Percentiles rank a stretch among this genome's conserved stretches.
These are phyloP conservation scores for Oxytropis ochrocephala DNA, from an alignment of 306 rosid genomes.

Conservation along the genomic window DNA sequence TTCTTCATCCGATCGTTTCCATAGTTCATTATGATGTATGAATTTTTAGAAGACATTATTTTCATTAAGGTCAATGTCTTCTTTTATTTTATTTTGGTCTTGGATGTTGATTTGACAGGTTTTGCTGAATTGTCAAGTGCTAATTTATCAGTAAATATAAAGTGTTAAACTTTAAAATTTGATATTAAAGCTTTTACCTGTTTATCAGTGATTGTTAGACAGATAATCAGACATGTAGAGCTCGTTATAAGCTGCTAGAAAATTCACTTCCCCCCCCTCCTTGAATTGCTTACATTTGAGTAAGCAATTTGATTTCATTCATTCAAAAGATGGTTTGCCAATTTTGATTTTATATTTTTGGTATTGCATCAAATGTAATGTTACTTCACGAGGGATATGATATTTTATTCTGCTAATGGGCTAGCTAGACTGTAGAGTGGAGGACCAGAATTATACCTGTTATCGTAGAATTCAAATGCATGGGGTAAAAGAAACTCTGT, in stretches of 20 bases:
- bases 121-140: neutral
- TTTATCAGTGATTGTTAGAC: neutral
- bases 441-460: no score
- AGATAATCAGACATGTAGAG: neutral
- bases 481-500: no score
- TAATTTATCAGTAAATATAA: neutral
- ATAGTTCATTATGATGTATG: neutral
- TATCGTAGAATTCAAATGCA: no score
- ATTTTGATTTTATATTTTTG: neutral
- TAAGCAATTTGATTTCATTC: neutral
- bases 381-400: no score
- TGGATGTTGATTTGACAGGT: neutral
- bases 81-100: neutral
- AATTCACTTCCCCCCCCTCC: neutral
- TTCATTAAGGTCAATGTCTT: neutral
- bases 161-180: neutral
- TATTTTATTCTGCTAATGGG: no score
- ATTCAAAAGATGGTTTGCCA: neutral
- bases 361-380: slow-evolving; percentile 2
- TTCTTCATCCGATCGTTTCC: neutral
- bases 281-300: neutral
- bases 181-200: neutral
- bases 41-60: neutral
- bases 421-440: no score
- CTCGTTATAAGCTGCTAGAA: neutral